Evolutionary conservation across 225 moss, liverwort and hornwort genomes (phyloP).

Genomic region (Lunularia cruciata): DNA sequence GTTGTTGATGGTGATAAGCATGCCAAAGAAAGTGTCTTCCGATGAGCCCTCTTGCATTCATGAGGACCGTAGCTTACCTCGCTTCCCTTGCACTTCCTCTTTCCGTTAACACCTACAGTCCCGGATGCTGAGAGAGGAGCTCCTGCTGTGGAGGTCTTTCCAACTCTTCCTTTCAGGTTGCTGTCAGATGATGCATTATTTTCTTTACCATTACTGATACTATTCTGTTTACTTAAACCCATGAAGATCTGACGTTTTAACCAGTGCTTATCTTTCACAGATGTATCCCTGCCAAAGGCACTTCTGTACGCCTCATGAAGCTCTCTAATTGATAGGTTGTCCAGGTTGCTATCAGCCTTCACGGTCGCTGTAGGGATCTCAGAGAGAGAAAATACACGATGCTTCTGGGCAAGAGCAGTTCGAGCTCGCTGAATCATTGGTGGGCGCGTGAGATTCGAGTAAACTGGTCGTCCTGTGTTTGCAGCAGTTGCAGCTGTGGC

Average conservation of each 20-base stretch:
- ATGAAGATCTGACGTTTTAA: conserved; percentile 90
- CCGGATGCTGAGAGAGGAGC: conserved; percentile 57
- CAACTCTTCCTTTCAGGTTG: conserved; percentile 61
- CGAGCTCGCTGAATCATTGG: conserved; percentile 43
- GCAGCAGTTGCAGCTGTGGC: not conserved
- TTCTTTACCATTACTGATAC: conserved; percentile 37
- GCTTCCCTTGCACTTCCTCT: conserved; percentile 11
- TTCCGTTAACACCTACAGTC: conserved; percentile 9
- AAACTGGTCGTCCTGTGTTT: not conserved
- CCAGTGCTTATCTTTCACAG: conserved; percentile 99
- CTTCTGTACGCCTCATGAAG: conserved; percentile 85
- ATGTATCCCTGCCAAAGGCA: conserved; percentile 83
- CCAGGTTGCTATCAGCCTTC: conserved; percentile 46
- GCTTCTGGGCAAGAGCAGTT: conserved; percentile 46
- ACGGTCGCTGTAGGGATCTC: conserved; percentile 17
- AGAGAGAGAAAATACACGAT: conserved; percentile 33
- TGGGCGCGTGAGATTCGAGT: conserved; percentile 22
- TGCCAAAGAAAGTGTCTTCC: conserved; percentile 37
- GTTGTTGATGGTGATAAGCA: conserved; percentile 26
- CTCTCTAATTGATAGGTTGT: conserved; percentile 91
- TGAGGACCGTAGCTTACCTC: not conserved
- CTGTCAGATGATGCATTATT: conserved; percentile 39
- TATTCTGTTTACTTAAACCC: conserved; percentile 68
- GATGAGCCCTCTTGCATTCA: conserved; percentile 27
- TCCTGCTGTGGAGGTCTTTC: conserved; percentile 63